Conservation (phyloP, 345 rosid species). For the Populus alba region DNA sequence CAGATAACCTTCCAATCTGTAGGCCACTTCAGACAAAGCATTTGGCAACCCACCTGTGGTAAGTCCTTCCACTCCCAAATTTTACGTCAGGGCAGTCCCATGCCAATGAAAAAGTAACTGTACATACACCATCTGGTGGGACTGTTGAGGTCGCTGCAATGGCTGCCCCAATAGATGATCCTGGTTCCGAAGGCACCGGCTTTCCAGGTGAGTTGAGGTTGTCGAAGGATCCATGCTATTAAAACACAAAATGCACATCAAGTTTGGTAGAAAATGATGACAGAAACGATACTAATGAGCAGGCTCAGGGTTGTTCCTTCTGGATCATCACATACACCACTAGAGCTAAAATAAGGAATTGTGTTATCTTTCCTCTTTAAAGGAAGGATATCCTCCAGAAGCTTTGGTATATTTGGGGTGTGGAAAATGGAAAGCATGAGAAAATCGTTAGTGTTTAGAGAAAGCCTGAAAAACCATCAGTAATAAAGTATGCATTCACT, state of each 20-base stretch:
- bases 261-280: not conserved
- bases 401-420: not conserved
- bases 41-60: conserved; percentile 46
- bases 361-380: not conserved
- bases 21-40: not conserved
- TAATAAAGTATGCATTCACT: not conserved
- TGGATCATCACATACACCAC: not conserved
- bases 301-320: not conserved
- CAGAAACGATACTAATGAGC: not conserved
- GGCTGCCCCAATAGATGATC: conserved; percentile 91
- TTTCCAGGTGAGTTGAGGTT: conserved; percentile 38
- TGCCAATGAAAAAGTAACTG: conserved; percentile 73
- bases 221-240: conserved; percentile 73
- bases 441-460: not conserved
- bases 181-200: conserved; percentile 54
- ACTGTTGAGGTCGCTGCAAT: conserved; percentile 72
- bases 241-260: conserved; percentile 9
- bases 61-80: conserved; percentile 63
- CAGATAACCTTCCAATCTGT: not conserved
- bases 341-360: not conserved
- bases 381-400: not conserved
- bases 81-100: conserved; percentile 93
- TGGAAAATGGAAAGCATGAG: not conserved
- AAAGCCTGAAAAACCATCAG: not conserved
- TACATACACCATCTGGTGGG: conserved; percentile 48